A percentile compares a stretch with the other conserved stretches of the same genome.
Conservation (phyloP, 305 asterid species). For the Fraxinus ornus region DNA sequence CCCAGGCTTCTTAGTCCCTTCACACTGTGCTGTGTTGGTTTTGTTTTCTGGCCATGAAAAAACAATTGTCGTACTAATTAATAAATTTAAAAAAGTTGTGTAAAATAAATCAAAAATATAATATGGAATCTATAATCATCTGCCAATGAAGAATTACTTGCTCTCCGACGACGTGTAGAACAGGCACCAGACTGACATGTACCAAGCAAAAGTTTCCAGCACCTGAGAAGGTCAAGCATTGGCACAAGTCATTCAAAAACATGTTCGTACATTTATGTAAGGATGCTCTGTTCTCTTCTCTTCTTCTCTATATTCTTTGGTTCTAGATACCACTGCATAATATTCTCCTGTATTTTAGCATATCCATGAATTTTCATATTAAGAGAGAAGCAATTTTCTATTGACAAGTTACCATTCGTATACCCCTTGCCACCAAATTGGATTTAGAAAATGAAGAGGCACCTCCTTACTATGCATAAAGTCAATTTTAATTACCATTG, state of each 20-base stretch:
- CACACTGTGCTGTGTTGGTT: constrained; percentile 93
- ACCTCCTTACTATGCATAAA: too few relatives aligned
- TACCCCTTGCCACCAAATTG: too few relatives aligned
- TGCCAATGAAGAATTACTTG: constrained; percentile 45
- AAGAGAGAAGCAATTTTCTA: too few relatives aligned
- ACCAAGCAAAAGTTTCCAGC: constrained; percentile 84
- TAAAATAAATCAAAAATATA: constrained; percentile 1
- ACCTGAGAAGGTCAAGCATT: constrained; percentile 46
- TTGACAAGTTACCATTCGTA: too few relatives aligned
- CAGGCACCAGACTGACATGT: constrained; percentile 93
- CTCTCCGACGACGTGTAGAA: constrained; percentile 82
- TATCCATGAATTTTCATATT: too few relatives aligned
- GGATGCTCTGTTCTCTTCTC: neutral
- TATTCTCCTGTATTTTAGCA: too few relatives aligned
- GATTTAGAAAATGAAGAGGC: too few relatives aligned
- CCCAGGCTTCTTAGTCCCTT: constrained; percentile 89
- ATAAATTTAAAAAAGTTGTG: constrained; percentile 10
- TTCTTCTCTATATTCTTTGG: neutral
- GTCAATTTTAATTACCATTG: too few relatives aligned
- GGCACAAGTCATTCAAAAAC: constrained; percentile 7
- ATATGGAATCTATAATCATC: neutral
- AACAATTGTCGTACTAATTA: constrained; percentile 17
- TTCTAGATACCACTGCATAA: neutral
- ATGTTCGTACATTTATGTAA: neutral
- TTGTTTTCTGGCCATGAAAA: constrained; percentile 72